Evolutionary conservation across 345 rosid species (phyloP), one percentile per base, ranked within the genome.

Genomic region (Camelina neglecta): DNA sequence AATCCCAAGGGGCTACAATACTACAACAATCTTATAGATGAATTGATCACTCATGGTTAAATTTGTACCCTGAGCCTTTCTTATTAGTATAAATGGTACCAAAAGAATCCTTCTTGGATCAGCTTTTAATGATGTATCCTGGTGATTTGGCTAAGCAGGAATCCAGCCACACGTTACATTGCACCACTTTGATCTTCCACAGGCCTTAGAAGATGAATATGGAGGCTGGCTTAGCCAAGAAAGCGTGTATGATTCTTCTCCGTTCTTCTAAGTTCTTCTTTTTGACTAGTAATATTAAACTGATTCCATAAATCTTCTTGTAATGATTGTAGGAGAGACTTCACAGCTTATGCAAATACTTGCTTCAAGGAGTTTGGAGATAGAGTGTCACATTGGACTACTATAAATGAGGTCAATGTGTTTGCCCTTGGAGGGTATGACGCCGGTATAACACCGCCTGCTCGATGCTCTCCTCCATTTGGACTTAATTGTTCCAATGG

Each of bases 381-480:
- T 70, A 86, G 97, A 35, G 98, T 93, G 61, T 85, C 80, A 84
- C 85, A 88, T 21, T 93, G 98, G 98, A 85, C 85, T 31, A 91
- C 92, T 21, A 83, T 93, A 82, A 93, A 89, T 49, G 97, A 93
- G 81, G 85, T 85, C 2, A 90, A 93, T 23, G 86, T 94, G 18
- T 83, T 91, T 65, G 6, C 93, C 6, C 70, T 91, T 24, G 97
- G 92, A 67, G 98, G 98, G 20, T 93, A 88, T 70, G 98, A 93
- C 79, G 79, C 72, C 0, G 98, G 98, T 8, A 75, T 88, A 39
- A 83, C 88, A 8, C 94, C 96, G 1, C 98, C 98, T 0, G 96
- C 88, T 11, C 87, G 96, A 20, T 93, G 98, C 73, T 89, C 98
- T 51, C 80, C 86, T 73, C 54, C 89, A n/a, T 84, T 81, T 62